phyloP scores from a whole-genome alignment of 768 basidiomycete species.

The Tylopilus felleus region DNA sequence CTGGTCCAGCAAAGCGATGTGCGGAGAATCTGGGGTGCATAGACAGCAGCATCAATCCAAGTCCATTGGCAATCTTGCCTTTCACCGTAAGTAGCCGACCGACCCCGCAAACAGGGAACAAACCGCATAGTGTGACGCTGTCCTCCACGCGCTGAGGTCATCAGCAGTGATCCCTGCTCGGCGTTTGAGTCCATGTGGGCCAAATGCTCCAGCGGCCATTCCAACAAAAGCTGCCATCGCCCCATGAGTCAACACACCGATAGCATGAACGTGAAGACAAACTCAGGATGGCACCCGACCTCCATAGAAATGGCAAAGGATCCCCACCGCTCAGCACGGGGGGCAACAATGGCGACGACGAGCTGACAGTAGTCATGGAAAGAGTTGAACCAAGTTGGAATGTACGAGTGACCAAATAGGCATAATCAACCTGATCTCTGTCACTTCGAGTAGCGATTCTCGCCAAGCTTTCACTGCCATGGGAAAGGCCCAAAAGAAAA shows the following conservation, averaged over 20 bases:
- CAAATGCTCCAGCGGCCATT: slow-evolving; percentile 64
- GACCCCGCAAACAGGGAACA: slow-evolving; percentile 14
- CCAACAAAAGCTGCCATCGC: slow-evolving; percentile 39
- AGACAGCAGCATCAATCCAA: slow-evolving; percentile 60
- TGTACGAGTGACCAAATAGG: slow-evolving; percentile 9
- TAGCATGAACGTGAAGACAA: slow-evolving; percentile 5
- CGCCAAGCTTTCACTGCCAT: slow-evolving; percentile 32
- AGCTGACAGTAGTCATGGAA: slow-evolving; percentile 20
- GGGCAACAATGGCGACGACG: slow-evolving; percentile 30
- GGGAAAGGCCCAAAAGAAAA: slow-evolving; percentile 90
- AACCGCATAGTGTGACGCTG: slow-evolving; percentile 63
- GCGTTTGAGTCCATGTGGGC: slow-evolving; percentile 58
- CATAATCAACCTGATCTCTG: slow-evolving; percentile 9
- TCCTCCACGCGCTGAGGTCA: slow-evolving; percentile 56
- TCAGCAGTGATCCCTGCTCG: slow-evolving; percentile 47
- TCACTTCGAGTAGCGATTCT: no score
- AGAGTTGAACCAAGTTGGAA: neutral
- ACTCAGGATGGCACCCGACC: slow-evolving; percentile 43
- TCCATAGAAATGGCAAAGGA: slow-evolving; percentile 37
- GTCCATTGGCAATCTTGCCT: slow-evolving; percentile 62
- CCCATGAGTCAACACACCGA: neutral
- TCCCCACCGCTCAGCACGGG: slow-evolving; percentile 6
- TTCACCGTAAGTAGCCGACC: slow-evolving; percentile 7
- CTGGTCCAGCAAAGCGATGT: slow-evolving; percentile 66
- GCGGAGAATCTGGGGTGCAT: slow-evolving; percentile 56